Evolutionary conservation across 768 basidiomycete species (phyloP).

Genomic region (Cyathus striatus): DNA sequence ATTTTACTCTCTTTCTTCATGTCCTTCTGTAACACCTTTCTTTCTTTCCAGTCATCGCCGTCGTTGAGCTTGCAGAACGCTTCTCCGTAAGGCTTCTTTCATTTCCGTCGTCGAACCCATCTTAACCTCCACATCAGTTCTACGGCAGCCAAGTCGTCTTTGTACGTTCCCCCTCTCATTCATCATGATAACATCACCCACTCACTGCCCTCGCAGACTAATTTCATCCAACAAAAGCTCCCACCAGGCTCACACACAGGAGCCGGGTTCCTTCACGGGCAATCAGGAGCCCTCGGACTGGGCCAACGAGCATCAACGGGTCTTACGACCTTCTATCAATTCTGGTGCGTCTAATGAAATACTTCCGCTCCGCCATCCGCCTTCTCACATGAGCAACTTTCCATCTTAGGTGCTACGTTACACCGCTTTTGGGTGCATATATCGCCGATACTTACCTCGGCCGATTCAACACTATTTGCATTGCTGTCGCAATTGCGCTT

Average conservation of each 20-base stretch:
- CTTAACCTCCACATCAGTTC: conserved; percentile 18
- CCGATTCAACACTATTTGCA: conserved; percentile 68
- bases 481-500: conserved; percentile 54
- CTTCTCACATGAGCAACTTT: background rate
- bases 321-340: conserved; percentile 64
- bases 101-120: background rate
- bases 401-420: conserved; percentile 50
- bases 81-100: conserved; percentile 47
- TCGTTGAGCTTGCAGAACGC: conserved; percentile 68
- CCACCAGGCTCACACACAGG: conserved; percentile 65
- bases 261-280: conserved; percentile 44
- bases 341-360: conserved; percentile 42
- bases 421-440: conserved; percentile 66
- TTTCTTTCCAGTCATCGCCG: conserved; percentile 45
- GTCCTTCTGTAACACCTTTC: background rate
- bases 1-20: conserved; percentile 2
- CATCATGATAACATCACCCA: background rate
- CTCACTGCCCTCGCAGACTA: conserved; percentile 38
- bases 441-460: conserved; percentile 71
- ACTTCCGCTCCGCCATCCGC: conserved; percentile 4
- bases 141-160: conserved; percentile 48
- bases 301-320: conserved; percentile 73
- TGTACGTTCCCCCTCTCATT: conserved; percentile 18
- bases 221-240: conserved; percentile 71
- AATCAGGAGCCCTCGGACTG: conserved; percentile 62